These are phyloP conservation scores for Osmanthus fragrans DNA, from an alignment of 257 asterid genomes.

Conservation along the genomic window DNA sequence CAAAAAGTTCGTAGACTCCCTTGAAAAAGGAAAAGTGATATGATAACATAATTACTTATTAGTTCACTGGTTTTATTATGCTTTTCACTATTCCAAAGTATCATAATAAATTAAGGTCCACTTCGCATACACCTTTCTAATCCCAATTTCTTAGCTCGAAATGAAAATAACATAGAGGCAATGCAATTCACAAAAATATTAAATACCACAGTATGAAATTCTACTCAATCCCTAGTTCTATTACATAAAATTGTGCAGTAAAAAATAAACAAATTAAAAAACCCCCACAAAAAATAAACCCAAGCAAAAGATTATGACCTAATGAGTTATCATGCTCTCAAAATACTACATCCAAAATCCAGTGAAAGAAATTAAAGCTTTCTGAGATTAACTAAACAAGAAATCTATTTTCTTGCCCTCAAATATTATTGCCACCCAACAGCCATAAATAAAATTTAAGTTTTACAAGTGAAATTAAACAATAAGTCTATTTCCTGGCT, in stretches of 20 bases:
- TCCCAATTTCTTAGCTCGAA: background rate
- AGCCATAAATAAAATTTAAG: conserved; percentile 4
- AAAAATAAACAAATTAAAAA: background rate
- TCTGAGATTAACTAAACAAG: conserved; percentile 9
- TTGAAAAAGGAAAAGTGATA: background rate
- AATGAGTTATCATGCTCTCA: background rate
- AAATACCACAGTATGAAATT: background rate
- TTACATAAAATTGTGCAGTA: background rate
- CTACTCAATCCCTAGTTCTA: background rate
- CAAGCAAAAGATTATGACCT: background rate
- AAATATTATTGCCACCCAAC: conserved; percentile 2
- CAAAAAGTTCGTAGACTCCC: background rate
- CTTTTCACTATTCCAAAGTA: background rate
- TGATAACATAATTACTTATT: background rate
- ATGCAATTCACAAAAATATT: background rate
- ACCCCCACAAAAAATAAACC: background rate
- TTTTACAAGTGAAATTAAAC: background rate
- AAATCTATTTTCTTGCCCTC: background rate
- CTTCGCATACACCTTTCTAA: background rate
- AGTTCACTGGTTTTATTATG: background rate
- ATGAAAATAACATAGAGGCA: background rate
- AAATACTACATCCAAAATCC: background rate
- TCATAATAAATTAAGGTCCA: background rate
- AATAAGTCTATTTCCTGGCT: background rate
- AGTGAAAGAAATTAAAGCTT: background rate